Conservation (phyloP, 2,329 filamentous ascomycete genomes). For the Leptographium flavum region DNA sequence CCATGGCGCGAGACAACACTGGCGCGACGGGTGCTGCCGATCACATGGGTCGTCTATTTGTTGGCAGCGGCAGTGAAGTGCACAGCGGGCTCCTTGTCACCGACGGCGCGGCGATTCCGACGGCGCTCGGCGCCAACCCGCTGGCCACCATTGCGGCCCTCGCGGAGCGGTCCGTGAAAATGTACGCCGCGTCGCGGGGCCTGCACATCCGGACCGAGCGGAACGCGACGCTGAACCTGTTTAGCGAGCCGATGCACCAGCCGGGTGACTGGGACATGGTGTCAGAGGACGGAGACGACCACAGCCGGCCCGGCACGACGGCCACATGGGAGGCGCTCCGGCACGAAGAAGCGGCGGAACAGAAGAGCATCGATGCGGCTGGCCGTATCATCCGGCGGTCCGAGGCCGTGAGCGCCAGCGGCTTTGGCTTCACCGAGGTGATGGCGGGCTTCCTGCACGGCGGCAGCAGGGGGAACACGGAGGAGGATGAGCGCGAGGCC, state of each 20-base stretch:
- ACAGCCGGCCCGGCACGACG: neutral
- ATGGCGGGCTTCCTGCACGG: slow-evolving; percentile 48
- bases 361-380: slow-evolving; percentile 19
- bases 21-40: slow-evolving; percentile 44
- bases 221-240: slow-evolving; percentile 38
- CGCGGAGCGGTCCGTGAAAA: slow-evolving; percentile 46
- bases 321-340: neutral
- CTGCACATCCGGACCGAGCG: slow-evolving; percentile 30
- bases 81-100: slow-evolving; percentile 45
- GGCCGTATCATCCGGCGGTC: slow-evolving; percentile 26
- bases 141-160: slow-evolving; percentile 56
- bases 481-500: slow-evolving; percentile 31
- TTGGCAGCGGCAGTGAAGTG: slow-evolving; percentile 32
- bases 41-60: slow-evolving; percentile 46
- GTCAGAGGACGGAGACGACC: neutral
- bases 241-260: slow-evolving; percentile 32
- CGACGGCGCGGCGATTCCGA: slow-evolving; percentile 47
- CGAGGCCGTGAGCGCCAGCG: slow-evolving; percentile 27
- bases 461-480: slow-evolving; percentile 16
- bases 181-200: slow-evolving; percentile 25
- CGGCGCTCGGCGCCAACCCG: slow-evolving; percentile 50
- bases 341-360: slow-evolving; percentile 5
- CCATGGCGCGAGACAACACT: slow-evolving; percentile 45
- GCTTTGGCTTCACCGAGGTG: slow-evolving; percentile 48
- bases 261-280: slow-evolving; percentile 1